Percentiles rank a stretch among this genome's conserved stretches.
Evolutionary conservation across 306 rosid species (phyloP).

Genomic region (Pterocarpus macrocarpus): DNA sequence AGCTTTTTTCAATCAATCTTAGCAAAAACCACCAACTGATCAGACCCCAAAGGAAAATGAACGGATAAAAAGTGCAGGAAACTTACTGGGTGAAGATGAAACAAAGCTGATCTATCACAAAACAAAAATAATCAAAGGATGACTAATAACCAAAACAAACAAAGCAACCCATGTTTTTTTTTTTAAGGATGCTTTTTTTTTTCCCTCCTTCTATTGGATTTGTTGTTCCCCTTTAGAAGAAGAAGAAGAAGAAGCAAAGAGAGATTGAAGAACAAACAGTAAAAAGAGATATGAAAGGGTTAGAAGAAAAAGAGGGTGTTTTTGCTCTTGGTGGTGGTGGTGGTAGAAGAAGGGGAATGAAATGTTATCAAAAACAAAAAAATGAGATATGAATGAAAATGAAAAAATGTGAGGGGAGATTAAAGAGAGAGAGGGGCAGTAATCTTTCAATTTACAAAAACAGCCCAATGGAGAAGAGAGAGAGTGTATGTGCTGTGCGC

Average conservation of each 20-base stretch:
- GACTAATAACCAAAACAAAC: slow-evolving; percentile 45
- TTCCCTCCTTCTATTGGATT: neutral
- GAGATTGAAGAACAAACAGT: slow-evolving; percentile 19
- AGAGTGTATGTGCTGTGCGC: slow-evolving; percentile 49
- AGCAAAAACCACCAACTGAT: slow-evolving; percentile 51
- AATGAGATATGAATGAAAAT: slow-evolving; percentile 28
- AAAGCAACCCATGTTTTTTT: slow-evolving; percentile 31
- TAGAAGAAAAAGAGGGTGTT: neutral
- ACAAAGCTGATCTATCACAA: slow-evolving; percentile 56
- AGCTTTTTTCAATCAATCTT: slow-evolving; percentile 39
- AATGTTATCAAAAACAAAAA: neutral
- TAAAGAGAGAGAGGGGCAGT: slow-evolving; percentile 61
- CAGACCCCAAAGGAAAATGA: slow-evolving; percentile 30
- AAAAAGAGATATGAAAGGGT: neutral
- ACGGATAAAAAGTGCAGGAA: slow-evolving; percentile 34
- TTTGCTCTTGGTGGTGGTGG: neutral
- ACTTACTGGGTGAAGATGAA: slow-evolving; percentile 42
- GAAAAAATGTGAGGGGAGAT: slow-evolving; percentile 47
- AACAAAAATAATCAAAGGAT: slow-evolving; percentile 33
- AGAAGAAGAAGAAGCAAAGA: slow-evolving; percentile 42
- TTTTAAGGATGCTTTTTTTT: slow-evolving; percentile 20
- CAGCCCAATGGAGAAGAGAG: slow-evolving; percentile 57
- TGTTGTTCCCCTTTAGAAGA: slow-evolving; percentile 31
- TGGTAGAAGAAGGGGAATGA: neutral
- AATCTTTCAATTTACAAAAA: slow-evolving; percentile 66